Percentiles rank a stretch among this genome's conserved stretches.
Evolutionary conservation across 2,329 filamentous ascomycete species (phyloP).

Genomic region (Epichloe sibirici): DNA sequence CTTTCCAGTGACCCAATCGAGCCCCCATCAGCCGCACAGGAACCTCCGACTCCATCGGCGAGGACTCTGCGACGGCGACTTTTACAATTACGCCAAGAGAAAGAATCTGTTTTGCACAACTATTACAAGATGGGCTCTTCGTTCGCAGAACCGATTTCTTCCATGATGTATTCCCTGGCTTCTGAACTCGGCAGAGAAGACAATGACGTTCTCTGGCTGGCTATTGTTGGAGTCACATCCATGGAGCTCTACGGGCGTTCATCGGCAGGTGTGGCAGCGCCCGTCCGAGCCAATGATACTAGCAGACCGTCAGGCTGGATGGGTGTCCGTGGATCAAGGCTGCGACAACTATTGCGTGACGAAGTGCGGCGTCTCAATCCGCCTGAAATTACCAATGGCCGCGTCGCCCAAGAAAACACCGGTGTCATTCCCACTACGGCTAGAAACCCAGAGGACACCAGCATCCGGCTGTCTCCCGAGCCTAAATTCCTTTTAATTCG

Average conservation of each 20-base stretch:
- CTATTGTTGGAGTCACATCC: conserved; percentile 89
- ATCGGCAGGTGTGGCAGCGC: conserved; percentile 61
- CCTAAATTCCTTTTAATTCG: conserved; percentile 84
- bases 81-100: conserved; percentile 60
- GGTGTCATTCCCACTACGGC: conserved; percentile 87
- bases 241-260: conserved; percentile 84
- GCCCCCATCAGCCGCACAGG: conserved; percentile 46
- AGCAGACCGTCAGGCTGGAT: conserved; percentile 60
- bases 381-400: conserved; percentile 51
- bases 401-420: conserved; percentile 50
- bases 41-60: conserved; percentile 53
- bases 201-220: conserved; percentile 89
- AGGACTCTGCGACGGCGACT: conserved; percentile 61
- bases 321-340: conserved; percentile 67
- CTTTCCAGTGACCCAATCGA: conserved; percentile 37
- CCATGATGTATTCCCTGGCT: conserved; percentile 85
- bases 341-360: conserved; percentile 77
- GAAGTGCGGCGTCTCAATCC: conserved; percentile 92
- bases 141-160: conserved; percentile 89
- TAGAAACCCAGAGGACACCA: conserved; percentile 77
- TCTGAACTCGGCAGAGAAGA: conserved; percentile 93
- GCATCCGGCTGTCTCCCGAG: conserved; percentile 85
- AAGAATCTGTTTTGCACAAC: conserved; percentile 61
- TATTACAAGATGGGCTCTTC: conserved; percentile 85
- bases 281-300: conserved; percentile 41